Evolutionary conservation across 2,329 filamentous ascomycete species (phyloP).

Genomic region (Graphiopsis chlorocephala): DNA sequence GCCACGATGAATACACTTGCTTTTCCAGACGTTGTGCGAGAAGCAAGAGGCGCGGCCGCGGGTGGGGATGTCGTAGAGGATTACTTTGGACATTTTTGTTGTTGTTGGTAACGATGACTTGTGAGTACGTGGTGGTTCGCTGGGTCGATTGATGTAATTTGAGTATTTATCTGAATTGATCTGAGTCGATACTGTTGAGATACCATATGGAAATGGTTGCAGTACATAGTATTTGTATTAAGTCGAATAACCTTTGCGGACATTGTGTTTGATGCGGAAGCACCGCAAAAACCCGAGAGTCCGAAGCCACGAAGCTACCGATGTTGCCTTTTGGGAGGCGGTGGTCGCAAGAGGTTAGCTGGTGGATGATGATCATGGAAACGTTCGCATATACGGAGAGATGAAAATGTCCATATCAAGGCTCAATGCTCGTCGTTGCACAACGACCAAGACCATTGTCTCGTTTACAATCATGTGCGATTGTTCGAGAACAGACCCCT

Average conservation of each 20-base stretch:
- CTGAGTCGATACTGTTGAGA: background rate
- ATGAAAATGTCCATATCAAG: background rate
- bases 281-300: background rate
- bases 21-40: slow-evolving; percentile 8
- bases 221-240: background rate
- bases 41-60: slow-evolving; percentile 12
- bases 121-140: background rate
- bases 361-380: background rate
- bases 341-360: background rate
- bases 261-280: background rate
- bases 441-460: background rate
- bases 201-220: background rate
- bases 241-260: background rate
- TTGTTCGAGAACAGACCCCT: background rate
- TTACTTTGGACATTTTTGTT: slow-evolving; percentile 8
- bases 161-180: background rate
- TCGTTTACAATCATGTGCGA: background rate
- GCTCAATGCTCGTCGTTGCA: background rate
- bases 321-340: background rate
- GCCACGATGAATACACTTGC: background rate
- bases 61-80: slow-evolving; percentile 22
- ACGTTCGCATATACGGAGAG: background rate
- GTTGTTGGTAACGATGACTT: background rate
- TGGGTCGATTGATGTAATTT: background rate
- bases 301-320: background rate